These are phyloP conservation scores for Neurospora sp. DNA, from an alignment of 495 filamentous ascomycete species.

Conservation along the genomic window DNA sequence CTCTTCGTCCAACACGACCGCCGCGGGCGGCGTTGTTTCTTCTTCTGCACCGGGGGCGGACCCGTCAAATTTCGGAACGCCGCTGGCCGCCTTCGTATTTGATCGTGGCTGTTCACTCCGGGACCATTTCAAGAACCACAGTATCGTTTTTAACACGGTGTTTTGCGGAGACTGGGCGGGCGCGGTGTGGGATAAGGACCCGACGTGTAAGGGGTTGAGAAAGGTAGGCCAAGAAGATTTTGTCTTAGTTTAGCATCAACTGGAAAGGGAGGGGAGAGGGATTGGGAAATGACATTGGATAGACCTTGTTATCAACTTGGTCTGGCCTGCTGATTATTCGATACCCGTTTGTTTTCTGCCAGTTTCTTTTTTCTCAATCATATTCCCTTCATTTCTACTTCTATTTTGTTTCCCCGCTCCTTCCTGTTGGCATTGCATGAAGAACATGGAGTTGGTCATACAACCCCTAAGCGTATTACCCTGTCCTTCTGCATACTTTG, in stretches of 20 bases:
- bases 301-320: neutral
- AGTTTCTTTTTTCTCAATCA: neutral
- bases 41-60: conserved; percentile 38
- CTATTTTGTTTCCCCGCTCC: neutral
- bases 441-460: neutral
- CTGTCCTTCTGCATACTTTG: neutral
- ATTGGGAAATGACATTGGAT: neutral
- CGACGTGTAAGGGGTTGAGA: conserved; percentile 25
- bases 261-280: neutral
- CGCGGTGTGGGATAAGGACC: conserved; percentile 37
- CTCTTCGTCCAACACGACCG: neutral
- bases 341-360: neutral
- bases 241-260: neutral
- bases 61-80: conserved; percentile 53
- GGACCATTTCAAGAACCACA: conserved; percentile 56
- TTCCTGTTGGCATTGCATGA: neutral
- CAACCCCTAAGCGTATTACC: neutral
- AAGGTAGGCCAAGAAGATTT: neutral
- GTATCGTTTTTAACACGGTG: conserved; percentile 70
- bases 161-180: conserved; percentile 93
- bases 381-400: neutral
- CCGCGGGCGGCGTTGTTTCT: conserved; percentile 16
- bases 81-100: conserved; percentile 54
- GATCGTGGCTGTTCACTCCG: conserved; percentile 50
- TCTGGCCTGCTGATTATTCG: neutral